These are phyloP conservation scores for Candida xyloterini DNA, from an alignment of 805 yeast genomes.

Conservation along the genomic window DNA sequence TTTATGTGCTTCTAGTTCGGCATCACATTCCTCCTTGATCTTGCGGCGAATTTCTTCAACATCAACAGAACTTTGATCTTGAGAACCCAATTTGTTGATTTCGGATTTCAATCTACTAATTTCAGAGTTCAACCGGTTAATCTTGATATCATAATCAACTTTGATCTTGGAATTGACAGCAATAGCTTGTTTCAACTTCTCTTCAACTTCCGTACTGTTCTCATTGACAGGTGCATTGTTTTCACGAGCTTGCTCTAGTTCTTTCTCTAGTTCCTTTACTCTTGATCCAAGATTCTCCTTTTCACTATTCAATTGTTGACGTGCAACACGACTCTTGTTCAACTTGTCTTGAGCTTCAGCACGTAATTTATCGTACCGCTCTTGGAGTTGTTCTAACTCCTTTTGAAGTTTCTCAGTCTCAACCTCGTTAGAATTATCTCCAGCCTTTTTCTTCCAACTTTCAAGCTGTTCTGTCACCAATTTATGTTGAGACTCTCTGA, in stretches of 20 bases:
- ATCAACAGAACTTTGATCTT: slow-evolving; percentile 16
- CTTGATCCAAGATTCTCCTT: slow-evolving; percentile 13
- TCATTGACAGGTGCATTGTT: neutral
- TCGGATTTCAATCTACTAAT: slow-evolving; percentile 16
- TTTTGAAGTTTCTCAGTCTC: slow-evolving; percentile 24
- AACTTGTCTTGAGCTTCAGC: slow-evolving; percentile 31
- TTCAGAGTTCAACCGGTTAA: slow-evolving; percentile 17
- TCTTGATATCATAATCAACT: slow-evolving; percentile 16
- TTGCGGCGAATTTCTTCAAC: slow-evolving; percentile 24
- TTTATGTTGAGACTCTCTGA: slow-evolving; percentile 48
- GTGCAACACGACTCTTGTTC: slow-evolving; percentile 26
- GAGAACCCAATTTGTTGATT: neutral
- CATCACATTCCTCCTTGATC: slow-evolving; percentile 30
- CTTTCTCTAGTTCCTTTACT: slow-evolving; percentile 19
- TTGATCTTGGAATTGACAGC: slow-evolving; percentile 15
- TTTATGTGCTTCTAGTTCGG: slow-evolving; percentile 32
- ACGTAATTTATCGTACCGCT: slow-evolving; percentile 30
- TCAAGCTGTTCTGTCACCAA: slow-evolving; percentile 51
- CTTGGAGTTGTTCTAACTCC: slow-evolving; percentile 20
- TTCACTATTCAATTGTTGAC: slow-evolving; percentile 19
- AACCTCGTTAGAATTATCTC: slow-evolving; percentile 32
- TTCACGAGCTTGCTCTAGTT: slow-evolving; percentile 4
- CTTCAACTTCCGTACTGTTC: neutral
- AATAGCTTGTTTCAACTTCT: slow-evolving; percentile 7
- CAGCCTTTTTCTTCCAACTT: slow-evolving; percentile 55